These are phyloP conservation scores for Comarum palustre DNA, from an alignment of 306 rosid genomes.

Conservation along the genomic window DNA sequence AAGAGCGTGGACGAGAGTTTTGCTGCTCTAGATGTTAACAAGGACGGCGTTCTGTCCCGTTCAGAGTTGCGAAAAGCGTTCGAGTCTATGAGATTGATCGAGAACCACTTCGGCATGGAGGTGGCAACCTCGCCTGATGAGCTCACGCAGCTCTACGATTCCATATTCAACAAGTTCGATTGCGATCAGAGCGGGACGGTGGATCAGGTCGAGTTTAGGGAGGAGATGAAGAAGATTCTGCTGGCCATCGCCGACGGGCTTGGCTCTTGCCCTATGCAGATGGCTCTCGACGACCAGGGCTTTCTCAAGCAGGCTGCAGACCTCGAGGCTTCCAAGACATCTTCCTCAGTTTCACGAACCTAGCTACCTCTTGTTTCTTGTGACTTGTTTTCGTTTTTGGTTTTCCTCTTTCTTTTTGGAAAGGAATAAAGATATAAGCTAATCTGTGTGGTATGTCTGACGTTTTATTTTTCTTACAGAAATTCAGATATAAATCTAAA, in stretches of 20 bases:
- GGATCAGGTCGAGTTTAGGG: constrained; percentile 53
- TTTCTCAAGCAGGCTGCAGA: constrained; percentile 77
- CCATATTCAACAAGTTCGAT: constrained; percentile 74
- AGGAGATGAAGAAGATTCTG: constrained; percentile 80
- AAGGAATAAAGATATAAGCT: neutral
- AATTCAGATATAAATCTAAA: too few relatives aligned
- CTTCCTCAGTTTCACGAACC: too few relatives aligned
- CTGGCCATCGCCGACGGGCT: constrained; percentile 84
- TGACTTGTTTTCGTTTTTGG: neutral
- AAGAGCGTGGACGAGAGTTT: constrained; percentile 62
- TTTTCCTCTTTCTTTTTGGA: neutral
- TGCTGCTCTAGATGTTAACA: constrained; percentile 55
- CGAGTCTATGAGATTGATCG: constrained; percentile 71
- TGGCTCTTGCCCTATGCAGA: constrained; percentile 74
- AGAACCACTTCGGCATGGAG: constrained; percentile 77
- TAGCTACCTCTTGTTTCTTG: neutral
- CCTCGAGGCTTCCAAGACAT: constrained; percentile 69
- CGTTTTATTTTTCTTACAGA: too few relatives aligned
- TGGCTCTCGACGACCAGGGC: constrained; percentile 60
- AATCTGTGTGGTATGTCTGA: neutral
- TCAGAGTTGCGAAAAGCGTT: constrained; percentile 73
- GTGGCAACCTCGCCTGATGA: constrained; percentile 58
- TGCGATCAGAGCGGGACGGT: constrained; percentile 60
- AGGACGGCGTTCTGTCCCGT: constrained; percentile 79
- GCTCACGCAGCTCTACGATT: constrained; percentile 57